Evolutionary conservation across 2,329 filamentous ascomycete species (phyloP).

Genomic region (Golovinomyces cichoracearum): DNA sequence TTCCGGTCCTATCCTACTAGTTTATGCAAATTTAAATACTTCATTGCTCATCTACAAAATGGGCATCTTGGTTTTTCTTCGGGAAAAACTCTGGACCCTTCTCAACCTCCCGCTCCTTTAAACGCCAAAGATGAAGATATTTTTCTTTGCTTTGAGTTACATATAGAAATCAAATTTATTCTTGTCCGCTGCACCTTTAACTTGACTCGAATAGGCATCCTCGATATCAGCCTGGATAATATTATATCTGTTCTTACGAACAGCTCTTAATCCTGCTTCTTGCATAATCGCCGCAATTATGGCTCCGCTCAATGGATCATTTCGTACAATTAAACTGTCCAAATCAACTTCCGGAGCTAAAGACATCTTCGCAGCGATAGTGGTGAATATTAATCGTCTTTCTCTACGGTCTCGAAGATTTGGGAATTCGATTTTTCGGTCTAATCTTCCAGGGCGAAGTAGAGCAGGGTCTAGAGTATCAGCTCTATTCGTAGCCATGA

Average conservation of each 20-base stretch:
- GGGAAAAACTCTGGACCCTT: too few species aligned
- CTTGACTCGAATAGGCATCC: constrained; percentile 89
- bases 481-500: constrained; percentile 97
- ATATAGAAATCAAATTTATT: constrained; percentile 78
- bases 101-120: background rate
- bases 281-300: constrained; percentile 99
- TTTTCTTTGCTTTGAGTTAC: constrained; percentile 18
- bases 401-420: constrained; percentile 78
- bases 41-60: too few species aligned
- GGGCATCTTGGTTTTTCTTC: too few species aligned
- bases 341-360: constrained; percentile 88
- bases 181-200: constrained; percentile 50
- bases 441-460: constrained; percentile 76
- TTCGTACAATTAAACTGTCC: constrained; percentile 85
- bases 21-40: too few species aligned
- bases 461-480: constrained; percentile 91
- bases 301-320: constrained; percentile 81
- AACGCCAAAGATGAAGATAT: background rate
- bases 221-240: constrained; percentile 95
- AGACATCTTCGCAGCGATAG: constrained; percentile 95
- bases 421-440: constrained; percentile 98
- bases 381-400: constrained; percentile 84
- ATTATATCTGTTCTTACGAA: constrained; percentile 95
- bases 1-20: too few species aligned
- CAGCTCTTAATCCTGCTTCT: constrained; percentile 78